Evolutionary conservation across 2,329 filamentous ascomycete species (phyloP), one percentile per base, ranked within the genome.

Genomic region (Paecilomyces formosus): DNA sequence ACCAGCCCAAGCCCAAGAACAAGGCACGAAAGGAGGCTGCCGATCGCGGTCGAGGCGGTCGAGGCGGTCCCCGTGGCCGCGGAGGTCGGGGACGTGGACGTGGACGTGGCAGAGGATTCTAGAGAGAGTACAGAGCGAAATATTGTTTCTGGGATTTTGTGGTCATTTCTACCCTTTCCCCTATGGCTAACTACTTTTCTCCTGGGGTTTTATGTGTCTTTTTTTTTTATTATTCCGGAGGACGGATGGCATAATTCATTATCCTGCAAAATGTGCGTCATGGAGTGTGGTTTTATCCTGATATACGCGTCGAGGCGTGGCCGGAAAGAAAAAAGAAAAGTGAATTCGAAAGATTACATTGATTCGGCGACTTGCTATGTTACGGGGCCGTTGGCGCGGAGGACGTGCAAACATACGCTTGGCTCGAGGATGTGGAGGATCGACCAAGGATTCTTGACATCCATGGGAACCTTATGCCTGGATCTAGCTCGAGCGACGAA

Each of bases 1-100:
- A 99, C 78, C 87, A 91, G 69, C 92, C 93, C 55, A 99, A 99
- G 82, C 93, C 94, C 61, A 97, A 97, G 88, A 99, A 99, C 81
- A 99, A 99, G 86, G 93, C 94, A 26, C 86, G 93, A 72, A 99
- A 99, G 83, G 94, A 97, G 79, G 83, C 39, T 21, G 39, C 72
- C 50, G 77, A 78, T 56, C 80, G 87, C 54, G 77, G 81, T 52
- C 72, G 79, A 53, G 72, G 78, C 21, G 72, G 78, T n/a, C 66
- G 78, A 53, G 73, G 78, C 24, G 71, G 79, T 39, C 77, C 77
- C 11, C 77, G 79, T 45, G 75, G 81, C 39, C 74, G 81, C 51
- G 80, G 85, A 60, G 76, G 82, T 18, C 68, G 81, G 30, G 79
- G 82, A 31, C 72, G 82, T 55, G 79, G 82, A 13, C 74, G 82